Evolutionary conservation across 148 eudicot species (phyloP).

Genomic region (Rhododendron ferrugineum): DNA sequence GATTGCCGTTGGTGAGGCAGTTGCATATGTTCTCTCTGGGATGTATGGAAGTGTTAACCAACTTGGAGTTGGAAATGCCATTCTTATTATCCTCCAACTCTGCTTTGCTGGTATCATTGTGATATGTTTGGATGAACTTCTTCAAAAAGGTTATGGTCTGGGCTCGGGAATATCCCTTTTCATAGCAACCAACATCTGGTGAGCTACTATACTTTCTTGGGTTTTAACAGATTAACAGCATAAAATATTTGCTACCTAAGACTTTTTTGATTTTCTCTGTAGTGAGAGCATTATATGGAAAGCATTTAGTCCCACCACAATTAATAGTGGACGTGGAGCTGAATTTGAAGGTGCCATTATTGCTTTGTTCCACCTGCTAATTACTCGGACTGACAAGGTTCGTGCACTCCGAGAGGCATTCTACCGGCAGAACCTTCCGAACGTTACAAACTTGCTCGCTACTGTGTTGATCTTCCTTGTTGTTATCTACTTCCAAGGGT

Average conservation of each 20-base stretch:
- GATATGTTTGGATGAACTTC: slow-evolving; percentile 84
- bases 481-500: slow-evolving; percentile 88
- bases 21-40: slow-evolving; percentile 87
- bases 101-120: slow-evolving; percentile 87
- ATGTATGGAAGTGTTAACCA: slow-evolving; percentile 84
- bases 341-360: slow-evolving; percentile 91
- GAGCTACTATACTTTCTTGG: background rate
- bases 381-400: slow-evolving; percentile 79
- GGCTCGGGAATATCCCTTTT: slow-evolving; percentile 88
- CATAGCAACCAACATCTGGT: slow-evolving; percentile 91
- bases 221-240: background rate
- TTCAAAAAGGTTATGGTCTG: slow-evolving; percentile 88
- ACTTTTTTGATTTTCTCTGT: slow-evolving; percentile 12
- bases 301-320: slow-evolving; percentile 87
- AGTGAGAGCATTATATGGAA: slow-evolving; percentile 91
- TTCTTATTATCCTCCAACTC: slow-evolving; percentile 75
- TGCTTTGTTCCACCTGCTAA: slow-evolving; percentile 76
- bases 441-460: slow-evolving; percentile 73
- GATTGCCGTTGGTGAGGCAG: slow-evolving; percentile 87
- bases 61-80: slow-evolving; percentile 79
- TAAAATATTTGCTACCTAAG: background rate
- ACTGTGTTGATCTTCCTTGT: slow-evolving; percentile 76
- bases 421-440: slow-evolving; percentile 86
- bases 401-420: slow-evolving; percentile 90
- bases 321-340: slow-evolving; percentile 82